These are phyloP conservation scores for Triticum timopheevii DNA, from an alignment of 176 grass and related monocot species.

Conservation along the genomic window DNA sequence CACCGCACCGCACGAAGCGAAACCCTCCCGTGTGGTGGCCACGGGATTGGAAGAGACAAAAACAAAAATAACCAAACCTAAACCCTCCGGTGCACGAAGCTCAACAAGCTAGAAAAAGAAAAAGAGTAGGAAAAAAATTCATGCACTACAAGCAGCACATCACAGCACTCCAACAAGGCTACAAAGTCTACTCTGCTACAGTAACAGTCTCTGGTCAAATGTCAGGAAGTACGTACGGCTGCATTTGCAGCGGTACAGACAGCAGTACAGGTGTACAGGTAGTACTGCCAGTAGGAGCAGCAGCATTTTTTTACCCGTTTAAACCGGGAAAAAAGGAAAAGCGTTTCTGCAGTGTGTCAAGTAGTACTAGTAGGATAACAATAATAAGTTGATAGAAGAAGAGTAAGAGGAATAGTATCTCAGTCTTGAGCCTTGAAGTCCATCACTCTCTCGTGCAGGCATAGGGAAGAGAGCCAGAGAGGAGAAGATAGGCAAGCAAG, in stretches of 20 bases:
- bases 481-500: background rate
- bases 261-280: background rate
- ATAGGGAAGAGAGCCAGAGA: background rate
- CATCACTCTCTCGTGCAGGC: background rate
- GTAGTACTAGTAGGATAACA: background rate
- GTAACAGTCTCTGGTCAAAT: slow-evolving; percentile 12
- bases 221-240: slow-evolving; percentile 5
- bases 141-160: background rate
- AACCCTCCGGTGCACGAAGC: background rate
- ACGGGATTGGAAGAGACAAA: slow-evolving; percentile 14
- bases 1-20: background rate
- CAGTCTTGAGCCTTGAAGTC: background rate
- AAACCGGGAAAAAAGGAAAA: background rate
- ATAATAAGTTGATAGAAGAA: background rate
- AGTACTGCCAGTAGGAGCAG: background rate
- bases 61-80: slow-evolving; percentile 21
- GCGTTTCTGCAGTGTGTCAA: background rate
- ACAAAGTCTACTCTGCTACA: background rate
- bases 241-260: background rate
- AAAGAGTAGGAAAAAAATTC: background rate
- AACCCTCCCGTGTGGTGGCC: background rate
- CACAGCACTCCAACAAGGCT: background rate
- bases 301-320: background rate
- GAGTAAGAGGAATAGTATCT: background rate
- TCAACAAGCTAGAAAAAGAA: background rate